Evolutionary conservation across 768 basidiomycete species (phyloP), one percentile per base, ranked within the genome.

Genomic region (Lactarius quietus): DNA sequence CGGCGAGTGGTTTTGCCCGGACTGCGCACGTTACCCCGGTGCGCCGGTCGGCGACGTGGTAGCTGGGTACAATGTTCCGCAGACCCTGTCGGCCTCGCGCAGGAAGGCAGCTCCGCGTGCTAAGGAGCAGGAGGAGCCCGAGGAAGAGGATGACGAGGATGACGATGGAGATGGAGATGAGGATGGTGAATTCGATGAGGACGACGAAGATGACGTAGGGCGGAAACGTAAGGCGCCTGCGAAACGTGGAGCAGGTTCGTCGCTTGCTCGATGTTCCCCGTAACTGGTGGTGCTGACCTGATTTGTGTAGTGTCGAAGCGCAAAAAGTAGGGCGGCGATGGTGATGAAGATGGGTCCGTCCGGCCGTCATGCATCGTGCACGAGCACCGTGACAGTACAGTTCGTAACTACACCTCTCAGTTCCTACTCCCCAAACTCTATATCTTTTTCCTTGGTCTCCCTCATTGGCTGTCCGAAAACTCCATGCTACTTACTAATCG

Each of bases 1-100:
- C 38, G 95, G 92, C 41, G 91, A 95, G 77, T 95, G 94, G 93
- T 93, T 93, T 80, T 96, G 94, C 71, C 86, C 89, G 0, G 80
- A 84, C 62, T 96, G 94, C 72, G 75, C 77, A 12, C 79, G 80
- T 38, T 81, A 83, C 26, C 87, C 87, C 4, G 83, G 83, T 12
- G 84, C 83, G 6, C 82, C 84, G 6, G 66, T 78, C 31, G 71
- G 72, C 38, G 70, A 69, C 35, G 61, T 26, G 0, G 31, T 33
- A 1, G 55, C 31, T 18, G 51, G 29, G 48, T 1, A 20, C 6
- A 45, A 59, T 17, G 57, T 68, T 20, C 63, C 68, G 6, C 59
- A 65, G 2, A 33, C 62, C 8, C 28, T 59, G 31, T 10, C 57
- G 6, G 39, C 59, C 14, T 60, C 64, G 53, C 52, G 58, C 20